Percentiles rank a stretch among this genome's conserved stretches.
phyloP scores from a whole-genome alignment of 2,329 filamentous ascomycete genomes.

The Aspergillus fumigatiaffinis region DNA sequence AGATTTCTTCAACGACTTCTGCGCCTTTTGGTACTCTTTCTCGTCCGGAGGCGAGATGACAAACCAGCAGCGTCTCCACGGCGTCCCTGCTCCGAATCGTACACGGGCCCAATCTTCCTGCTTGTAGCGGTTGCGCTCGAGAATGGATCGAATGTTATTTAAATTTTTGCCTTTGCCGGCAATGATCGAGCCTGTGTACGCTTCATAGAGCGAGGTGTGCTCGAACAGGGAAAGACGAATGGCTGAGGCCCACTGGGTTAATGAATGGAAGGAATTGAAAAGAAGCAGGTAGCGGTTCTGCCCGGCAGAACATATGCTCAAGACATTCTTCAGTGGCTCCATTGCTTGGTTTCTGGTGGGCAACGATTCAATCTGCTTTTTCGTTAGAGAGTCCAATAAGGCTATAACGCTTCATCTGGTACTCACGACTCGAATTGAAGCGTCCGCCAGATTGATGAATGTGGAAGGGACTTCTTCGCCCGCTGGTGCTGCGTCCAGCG shows the following conservation, averaged over 20 bases:
- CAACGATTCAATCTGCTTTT: constrained; percentile 73
- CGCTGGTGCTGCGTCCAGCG: constrained; percentile 80
- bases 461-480: constrained; percentile 82
- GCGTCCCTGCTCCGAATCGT: constrained; percentile 89
- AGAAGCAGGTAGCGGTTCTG: constrained; percentile 93
- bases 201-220: constrained; percentile 87
- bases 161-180: constrained; percentile 86
- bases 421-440: constrained; percentile 92
- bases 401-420: constrained; percentile 2
- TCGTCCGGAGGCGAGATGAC: constrained; percentile 89
- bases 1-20: constrained; percentile 74
- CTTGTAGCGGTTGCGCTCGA: constrained; percentile 73
- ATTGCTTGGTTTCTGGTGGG: constrained; percentile 74
- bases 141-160: constrained; percentile 86
- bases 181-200: constrained; percentile 92
- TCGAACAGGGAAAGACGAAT: constrained; percentile 94
- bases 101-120: constrained; percentile 94
- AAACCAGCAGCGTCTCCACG: constrained; percentile 96
- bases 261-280: constrained; percentile 89
- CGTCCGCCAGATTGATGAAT: constrained; percentile 96
- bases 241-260: constrained; percentile 92
- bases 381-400: constrained; percentile 13
- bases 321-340: constrained; percentile 84
- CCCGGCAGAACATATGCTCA: constrained; percentile 92
- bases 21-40: constrained; percentile 79